Percentiles rank a stretch among this genome's conserved stretches.
Evolutionary conservation across 2,329 filamentous ascomycete species (phyloP).

Genomic region (Scleromitrula shiraiana): DNA sequence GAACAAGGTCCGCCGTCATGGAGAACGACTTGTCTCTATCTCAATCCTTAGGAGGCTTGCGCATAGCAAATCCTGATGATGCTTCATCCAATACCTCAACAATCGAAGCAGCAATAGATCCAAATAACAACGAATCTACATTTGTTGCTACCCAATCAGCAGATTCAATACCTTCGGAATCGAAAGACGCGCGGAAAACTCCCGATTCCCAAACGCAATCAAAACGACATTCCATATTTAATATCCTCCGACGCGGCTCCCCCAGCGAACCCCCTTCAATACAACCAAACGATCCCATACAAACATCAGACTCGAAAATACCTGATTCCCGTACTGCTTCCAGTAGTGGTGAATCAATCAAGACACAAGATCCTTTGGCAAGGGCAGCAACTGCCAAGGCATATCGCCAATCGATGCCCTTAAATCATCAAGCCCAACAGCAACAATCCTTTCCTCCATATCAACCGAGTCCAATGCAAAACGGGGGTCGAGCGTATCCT

Average conservation of each 20-base stretch:
- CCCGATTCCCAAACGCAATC: constrained; percentile 27
- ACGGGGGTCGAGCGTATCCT: constrained; percentile 31
- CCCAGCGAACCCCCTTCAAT: constrained; percentile 15
- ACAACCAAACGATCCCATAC: constrained; percentile 11
- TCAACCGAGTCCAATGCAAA: constrained; percentile 35
- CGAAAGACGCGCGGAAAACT: constrained; percentile 21
- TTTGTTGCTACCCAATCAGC: constrained; percentile 9
- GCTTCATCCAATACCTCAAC: constrained; percentile 22
- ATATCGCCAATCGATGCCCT: constrained; percentile 36
- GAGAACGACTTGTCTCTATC: constrained; percentile 89
- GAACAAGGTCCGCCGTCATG: constrained; percentile 44
- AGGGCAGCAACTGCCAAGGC: constrained; percentile 27
- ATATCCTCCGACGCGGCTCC: constrained; percentile 29
- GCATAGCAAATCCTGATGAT: constrained; percentile 86
- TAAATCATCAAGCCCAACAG: constrained; percentile 37
- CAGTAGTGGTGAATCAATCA: constrained; percentile 27
- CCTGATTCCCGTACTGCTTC: constrained; percentile 19
- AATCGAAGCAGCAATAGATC: constrained; percentile 23
- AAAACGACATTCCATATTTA: constrained; percentile 30
- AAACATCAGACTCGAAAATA: constrained; percentile 16
- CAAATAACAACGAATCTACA: constrained; percentile 14
- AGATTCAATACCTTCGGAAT: constrained; percentile 15
- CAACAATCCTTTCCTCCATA: constrained; percentile 36
- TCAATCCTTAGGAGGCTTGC: constrained; percentile 84
- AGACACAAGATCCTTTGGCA: constrained; percentile 18